Base-by-base conservation (phyloP, 495 filamentous ascomycete species). In the Xylaria curta region DNA sequence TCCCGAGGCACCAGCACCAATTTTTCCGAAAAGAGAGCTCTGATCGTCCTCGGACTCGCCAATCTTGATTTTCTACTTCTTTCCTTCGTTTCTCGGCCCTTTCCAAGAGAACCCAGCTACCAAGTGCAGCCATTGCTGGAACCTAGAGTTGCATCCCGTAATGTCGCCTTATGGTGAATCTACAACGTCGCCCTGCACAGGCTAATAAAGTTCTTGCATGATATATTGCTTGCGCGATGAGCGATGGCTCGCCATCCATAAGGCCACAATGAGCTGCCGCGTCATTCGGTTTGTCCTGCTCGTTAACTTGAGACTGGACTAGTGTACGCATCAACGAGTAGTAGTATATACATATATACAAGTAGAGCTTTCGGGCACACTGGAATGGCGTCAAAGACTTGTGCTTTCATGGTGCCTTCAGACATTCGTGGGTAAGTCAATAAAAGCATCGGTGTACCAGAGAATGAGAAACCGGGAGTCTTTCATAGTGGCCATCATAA, bases 171-270 rank as follows among this genome's bases (percentile, higher is more conserved):
- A 36, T 21, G 65, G 47, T 67, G n/a, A 56, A 9, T 56, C 26
- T 56, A 56, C 12, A 44, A 67, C 36, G n/a, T 67, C 28, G 64
- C 13, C 12, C 36, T 54, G 31, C 65, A 40, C 65, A 67, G 65
- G 65, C 65, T 67, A 67, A 67, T 67, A 7, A 28, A 67, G 15
- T 42, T 33, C 7, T 36, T 67, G 65, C 65, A 56, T 67, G 21
- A 67, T 67, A 56, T 67, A 67, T 67, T 67, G 65, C 28, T 56
- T 54, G 47, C 65, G 65, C 44, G n/a, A 42, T 56, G 33, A 9
- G 3, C 28, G 42, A 54, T 56, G 42, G 33, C 49, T 44, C 33
- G 49, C 36, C 4, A 36, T 36, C 10, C 49, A 36, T 51, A 33
- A 54, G 63, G 49, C 49, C 47, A 42, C 21, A 54, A 21, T 56